These are phyloP conservation scores for Erodium maritimum DNA, from an alignment of 345 rosid genomes.

Conservation along the genomic window DNA sequence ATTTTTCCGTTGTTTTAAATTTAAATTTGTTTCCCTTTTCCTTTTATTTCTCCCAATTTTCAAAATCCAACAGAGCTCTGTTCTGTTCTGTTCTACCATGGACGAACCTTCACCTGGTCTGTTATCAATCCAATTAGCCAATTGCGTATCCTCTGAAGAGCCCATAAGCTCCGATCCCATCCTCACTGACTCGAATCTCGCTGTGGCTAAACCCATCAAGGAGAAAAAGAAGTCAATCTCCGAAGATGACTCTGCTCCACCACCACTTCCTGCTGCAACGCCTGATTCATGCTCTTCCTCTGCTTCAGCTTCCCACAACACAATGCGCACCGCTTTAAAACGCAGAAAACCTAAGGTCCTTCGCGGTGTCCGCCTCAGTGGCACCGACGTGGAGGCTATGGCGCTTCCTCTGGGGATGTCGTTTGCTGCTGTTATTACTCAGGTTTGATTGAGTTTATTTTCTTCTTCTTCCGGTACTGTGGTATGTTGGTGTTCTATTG, in stretches of 20 bases:
- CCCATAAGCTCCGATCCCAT: slow-evolving; percentile 8
- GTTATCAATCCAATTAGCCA: slow-evolving; percentile 1
- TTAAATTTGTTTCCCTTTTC: not conserved
- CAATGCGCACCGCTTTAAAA: slow-evolving; percentile 17
- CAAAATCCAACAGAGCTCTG: not conserved
- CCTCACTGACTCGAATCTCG: slow-evolving; percentile 14
- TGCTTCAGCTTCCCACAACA: slow-evolving; percentile 19
- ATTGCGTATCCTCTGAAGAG: slow-evolving; percentile 4
- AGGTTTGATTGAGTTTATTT: slow-evolving; percentile 36
- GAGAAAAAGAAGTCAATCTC: slow-evolving; percentile 21
- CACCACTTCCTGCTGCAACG: slow-evolving; percentile 6
- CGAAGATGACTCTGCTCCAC: slow-evolving; percentile 12
- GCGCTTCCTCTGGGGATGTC: slow-evolving; percentile 93
- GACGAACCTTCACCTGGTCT: slow-evolving; percentile 18
- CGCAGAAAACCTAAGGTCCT: slow-evolving; percentile 28
- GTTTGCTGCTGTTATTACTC: slow-evolving; percentile 68
- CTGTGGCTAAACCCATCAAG: slow-evolving; percentile 5
- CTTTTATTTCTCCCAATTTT: not conserved
- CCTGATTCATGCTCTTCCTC: slow-evolving; percentile 21
- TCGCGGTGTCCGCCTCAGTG: slow-evolving; percentile 26
- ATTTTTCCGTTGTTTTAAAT: too few relatives aligned
- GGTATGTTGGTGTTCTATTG: not conserved
- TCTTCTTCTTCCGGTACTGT: slow-evolving; percentile 1
- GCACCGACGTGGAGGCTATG: slow-evolving; percentile 41
- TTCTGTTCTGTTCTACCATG: slow-evolving; percentile 12